phyloP scores from a whole-genome alignment of 768 basidiomycete species.

The Lentinus tigrinus region DNA sequence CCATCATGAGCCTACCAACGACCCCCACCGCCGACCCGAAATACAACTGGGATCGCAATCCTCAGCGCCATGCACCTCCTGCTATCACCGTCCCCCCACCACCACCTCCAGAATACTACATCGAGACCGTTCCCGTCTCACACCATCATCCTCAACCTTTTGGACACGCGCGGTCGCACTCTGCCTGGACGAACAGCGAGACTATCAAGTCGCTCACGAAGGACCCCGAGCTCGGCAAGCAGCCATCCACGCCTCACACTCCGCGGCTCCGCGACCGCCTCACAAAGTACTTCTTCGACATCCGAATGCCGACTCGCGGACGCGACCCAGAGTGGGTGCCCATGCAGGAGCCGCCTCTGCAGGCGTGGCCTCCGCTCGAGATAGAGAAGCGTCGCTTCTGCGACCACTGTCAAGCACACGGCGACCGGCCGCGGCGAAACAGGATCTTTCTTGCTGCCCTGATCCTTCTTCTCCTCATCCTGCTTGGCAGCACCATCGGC shows the following conservation, averaged over 20 bases:
- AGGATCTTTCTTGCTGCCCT: conserved; percentile 32
- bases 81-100: conserved; percentile 10
- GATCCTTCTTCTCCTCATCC: conserved; percentile 40
- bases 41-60: conserved; percentile 9
- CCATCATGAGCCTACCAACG: conserved; percentile 3
- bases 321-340: conserved; percentile 28
- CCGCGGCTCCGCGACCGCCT: conserved; percentile 32
- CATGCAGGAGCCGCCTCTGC: conserved; percentile 21
- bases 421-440: conserved; percentile 31
- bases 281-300: conserved; percentile 36
- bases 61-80: conserved; percentile 12
- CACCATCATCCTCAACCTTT: conserved; percentile 24
- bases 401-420: conserved; percentile 22
- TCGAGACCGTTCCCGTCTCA: conserved; percentile 20
- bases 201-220: conserved; percentile 21
- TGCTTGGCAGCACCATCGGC: conserved; percentile 40
- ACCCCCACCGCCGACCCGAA: not conserved
- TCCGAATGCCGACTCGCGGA: conserved; percentile 30
- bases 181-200: conserved; percentile 24
- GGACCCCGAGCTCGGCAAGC: conserved; percentile 29
- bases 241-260: conserved; percentile 21
- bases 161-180: conserved; percentile 24
- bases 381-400: conserved; percentile 35
- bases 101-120: conserved; percentile 20
- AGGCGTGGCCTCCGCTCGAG: conserved; percentile 40